Evolutionary conservation across 1,284 basidiomycete species (phyloP), one percentile per base, ranked within the genome.

Genomic region (Boletellus sp.): DNA sequence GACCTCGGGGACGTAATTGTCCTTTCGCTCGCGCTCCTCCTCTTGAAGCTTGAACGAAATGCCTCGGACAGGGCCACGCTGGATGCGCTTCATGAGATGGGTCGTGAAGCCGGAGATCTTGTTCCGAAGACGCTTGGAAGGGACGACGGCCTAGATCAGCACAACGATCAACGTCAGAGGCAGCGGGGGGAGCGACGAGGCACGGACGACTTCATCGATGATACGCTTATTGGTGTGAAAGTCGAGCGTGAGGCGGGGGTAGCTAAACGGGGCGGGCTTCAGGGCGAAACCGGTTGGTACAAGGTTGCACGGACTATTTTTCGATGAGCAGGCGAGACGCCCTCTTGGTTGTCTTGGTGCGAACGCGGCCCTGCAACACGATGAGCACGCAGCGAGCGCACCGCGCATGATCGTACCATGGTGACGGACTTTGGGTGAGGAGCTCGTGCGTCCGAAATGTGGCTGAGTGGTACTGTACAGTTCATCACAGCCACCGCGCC

Each of bases 21-120:
- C 95, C 85, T 99, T 99, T 71, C 96, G 83, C 80, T 99, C 97
- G 63, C 97, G 86, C 81, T 99, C 97, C 79, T 99, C 97, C 74
- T 99, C 97, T 76, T 99, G 97, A 63, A 99, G 90, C 80, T 97
- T 97, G 93, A 99, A 99, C 60, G 95, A 98, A 75, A 99, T 99
- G 69, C 97, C 97, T 67, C 95, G 93, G 60, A 99, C 97, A 66
- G 97, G 97, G n/a, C 96, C 96, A 62, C 89, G 89, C 77, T 97
- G 93, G 70, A 99, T 99, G 70, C 97, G 93, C 85, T 95, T 98
- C 97, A 99, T 99, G 73, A 99, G 82, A 75, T 99, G 97, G 67
- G 96, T 99, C 62, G 97, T 99, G 87, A 98, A 99, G 52, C 96
- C 96, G 30, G 96, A 90, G 68, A 99, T 93, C 85, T 99, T 99